Conservation (phyloP, 23 red algal genomes). For the Cyanidioschyzon merolae region DNA sequence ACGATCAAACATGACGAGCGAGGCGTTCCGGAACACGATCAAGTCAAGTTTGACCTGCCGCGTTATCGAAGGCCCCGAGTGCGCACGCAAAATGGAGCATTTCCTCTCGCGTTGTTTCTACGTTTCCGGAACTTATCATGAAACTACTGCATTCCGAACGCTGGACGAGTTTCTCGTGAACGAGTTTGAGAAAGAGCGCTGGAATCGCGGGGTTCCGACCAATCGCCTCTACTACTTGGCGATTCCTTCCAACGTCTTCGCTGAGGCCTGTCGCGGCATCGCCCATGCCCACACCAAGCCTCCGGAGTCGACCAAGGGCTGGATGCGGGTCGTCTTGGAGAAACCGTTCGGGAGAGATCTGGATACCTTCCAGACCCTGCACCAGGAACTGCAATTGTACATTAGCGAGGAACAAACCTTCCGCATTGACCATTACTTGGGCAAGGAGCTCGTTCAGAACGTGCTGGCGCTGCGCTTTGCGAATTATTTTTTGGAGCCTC, state of each 20-base stretch:
- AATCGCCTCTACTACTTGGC: slow-evolving; percentile 89
- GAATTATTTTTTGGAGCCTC: slow-evolving; percentile 77
- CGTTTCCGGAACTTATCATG: slow-evolving; percentile 52
- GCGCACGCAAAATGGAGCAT: slow-evolving; percentile 72
- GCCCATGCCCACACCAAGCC: slow-evolving; percentile 18
- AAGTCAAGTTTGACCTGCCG: slow-evolving; percentile 67
- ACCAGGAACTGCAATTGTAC: slow-evolving; percentile 28
- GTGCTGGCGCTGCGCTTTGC: slow-evolving; percentile 89
- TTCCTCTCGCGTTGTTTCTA: slow-evolving; percentile 81
- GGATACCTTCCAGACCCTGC: slow-evolving; percentile 43
- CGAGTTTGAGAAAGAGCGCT: slow-evolving; percentile 34
- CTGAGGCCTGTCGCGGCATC: slow-evolving; percentile 29
- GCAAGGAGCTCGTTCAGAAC: slow-evolving; percentile 94
- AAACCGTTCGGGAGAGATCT: slow-evolving; percentile 89
- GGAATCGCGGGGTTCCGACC: slow-evolving; percentile 16
- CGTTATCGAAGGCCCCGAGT: slow-evolving; percentile 74
- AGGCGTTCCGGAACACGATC: slow-evolving; percentile 74
- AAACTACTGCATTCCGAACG: slow-evolving; percentile 26
- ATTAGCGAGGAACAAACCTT: slow-evolving; percentile 72
- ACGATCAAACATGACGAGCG: slow-evolving; percentile 40
- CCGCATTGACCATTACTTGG: slow-evolving; percentile 92
- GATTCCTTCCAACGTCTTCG: slow-evolving; percentile 68
- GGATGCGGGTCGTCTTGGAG: slow-evolving; percentile 84
- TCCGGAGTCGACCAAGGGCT: slow-evolving; percentile 21
- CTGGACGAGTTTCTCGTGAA: slow-evolving; percentile 32